Percentiles rank a stretch among this genome's conserved stretches.
These are phyloP conservation scores for Protomyces macrosporus DNA, from an alignment of 1,139 yeast genomes.

Conservation along the genomic window DNA sequence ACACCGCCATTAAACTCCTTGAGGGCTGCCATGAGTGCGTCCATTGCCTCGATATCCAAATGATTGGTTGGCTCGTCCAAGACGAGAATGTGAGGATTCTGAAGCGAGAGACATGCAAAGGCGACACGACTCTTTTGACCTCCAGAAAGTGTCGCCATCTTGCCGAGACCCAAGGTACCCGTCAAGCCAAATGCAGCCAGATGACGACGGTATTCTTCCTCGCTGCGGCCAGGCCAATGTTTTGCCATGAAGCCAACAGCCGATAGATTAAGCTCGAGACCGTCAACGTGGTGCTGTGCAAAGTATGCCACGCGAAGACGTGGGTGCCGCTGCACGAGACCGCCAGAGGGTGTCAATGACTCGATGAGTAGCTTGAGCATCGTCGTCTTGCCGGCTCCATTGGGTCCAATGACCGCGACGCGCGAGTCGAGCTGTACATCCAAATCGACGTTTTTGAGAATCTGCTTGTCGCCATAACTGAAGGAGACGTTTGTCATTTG, in stretches of 20 bases:
- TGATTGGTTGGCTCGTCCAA: constrained; percentile 98
- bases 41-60: constrained; percentile 98
- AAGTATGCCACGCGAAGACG: constrained; percentile 91
- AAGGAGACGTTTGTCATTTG: constrained; percentile 83
- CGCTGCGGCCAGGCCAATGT: constrained; percentile 86
- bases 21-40: constrained; percentile 86
- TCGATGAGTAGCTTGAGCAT: constrained; percentile 80
- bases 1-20: constrained; percentile 89
- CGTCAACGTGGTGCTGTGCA: constrained; percentile 99
- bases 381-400: constrained; percentile 98
- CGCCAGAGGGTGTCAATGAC: constrained; percentile 62
- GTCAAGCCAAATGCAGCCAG: constrained; percentile 96
- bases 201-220: constrained; percentile 95
- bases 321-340: constrained; percentile 71
- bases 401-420: constrained; percentile 95
- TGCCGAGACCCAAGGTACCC: constrained; percentile 87
- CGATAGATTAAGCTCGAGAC: constrained; percentile 82
- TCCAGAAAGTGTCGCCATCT: constrained; percentile 84
- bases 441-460: constrained; percentile 70
- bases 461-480: constrained; percentile 61
- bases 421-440: constrained; percentile 92
- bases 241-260: constrained; percentile 95
- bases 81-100: constrained; percentile 89
- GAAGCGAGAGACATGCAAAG: constrained; percentile 86
- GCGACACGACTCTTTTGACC: constrained; percentile 99